Percentiles rank a stretch among this genome's conserved stretches.
phyloP scores from a whole-genome alignment of 441 rosid genomes.

The Euphorbia celastroides region DNA sequence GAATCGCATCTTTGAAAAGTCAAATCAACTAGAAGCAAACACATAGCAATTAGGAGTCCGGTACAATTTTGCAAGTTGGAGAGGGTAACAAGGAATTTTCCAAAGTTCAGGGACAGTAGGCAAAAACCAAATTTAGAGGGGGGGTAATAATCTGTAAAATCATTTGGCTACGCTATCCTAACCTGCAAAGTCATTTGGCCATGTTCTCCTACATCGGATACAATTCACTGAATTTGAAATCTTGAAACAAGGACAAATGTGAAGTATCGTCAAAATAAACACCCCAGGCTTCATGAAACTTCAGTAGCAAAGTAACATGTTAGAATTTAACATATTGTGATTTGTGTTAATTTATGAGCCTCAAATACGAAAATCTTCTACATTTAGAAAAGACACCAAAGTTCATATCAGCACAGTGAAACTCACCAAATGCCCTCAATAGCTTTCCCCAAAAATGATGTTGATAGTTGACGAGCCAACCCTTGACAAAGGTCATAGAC shows the following conservation, averaged over 20 bases:
- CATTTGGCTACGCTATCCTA: too few species aligned
- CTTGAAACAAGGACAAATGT: background rate
- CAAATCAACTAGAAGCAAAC: too few species aligned
- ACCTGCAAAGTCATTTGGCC: too few species aligned
- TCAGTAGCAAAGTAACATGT: background rate
- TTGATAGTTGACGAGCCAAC: slow-evolving; percentile 81
- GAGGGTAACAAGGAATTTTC: too few species aligned
- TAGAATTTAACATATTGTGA: too few species aligned
- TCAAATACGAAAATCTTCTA: background rate
- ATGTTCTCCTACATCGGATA: too few species aligned
- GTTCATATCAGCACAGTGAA: background rate
- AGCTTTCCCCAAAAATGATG: slow-evolving; percentile 66
- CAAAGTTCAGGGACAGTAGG: too few species aligned
- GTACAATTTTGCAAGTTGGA: too few species aligned
- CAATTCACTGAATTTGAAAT: background rate
- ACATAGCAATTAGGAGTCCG: too few species aligned
- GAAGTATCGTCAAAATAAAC: background rate
- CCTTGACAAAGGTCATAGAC: slow-evolving; percentile 93
- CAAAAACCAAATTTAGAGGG: too few species aligned
- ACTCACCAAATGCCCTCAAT: slow-evolving; percentile 91
- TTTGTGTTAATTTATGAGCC: background rate
- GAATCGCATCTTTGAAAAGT: too few species aligned
- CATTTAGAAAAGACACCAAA: background rate
- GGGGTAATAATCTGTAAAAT: too few species aligned
- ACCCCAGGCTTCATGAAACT: background rate